Evolutionary conservation across 75 land plant species (phyloP).

Genomic region (Azolla pinnata): DNA sequence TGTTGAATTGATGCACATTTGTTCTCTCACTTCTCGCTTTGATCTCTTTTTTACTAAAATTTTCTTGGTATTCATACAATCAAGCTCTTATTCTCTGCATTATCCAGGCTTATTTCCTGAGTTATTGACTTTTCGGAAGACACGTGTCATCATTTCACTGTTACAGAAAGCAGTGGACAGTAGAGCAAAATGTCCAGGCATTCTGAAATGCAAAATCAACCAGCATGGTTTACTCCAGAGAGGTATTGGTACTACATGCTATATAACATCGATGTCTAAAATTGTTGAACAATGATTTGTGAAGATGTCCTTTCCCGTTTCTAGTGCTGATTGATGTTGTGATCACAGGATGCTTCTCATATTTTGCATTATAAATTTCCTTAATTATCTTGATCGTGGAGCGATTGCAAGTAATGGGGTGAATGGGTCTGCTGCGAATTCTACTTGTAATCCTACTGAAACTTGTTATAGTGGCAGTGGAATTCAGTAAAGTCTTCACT

Average conservation of each 20-base stretch:
- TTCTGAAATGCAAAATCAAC: constrained; percentile 6
- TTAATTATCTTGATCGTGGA: constrained; percentile 94
- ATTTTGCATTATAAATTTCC: constrained; percentile 75
- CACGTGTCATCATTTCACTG: too few relatives aligned
- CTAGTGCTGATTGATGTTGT: neutral
- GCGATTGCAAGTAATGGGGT: constrained; percentile 97
- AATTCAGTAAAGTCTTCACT: constrained; percentile 63
- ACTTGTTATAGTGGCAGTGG: constrained; percentile 70
- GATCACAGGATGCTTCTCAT: constrained; percentile 66
- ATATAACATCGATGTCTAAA: neutral
- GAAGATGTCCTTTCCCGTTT: neutral
- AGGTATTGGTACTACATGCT: constrained; percentile 1
- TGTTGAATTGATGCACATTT: too few relatives aligned
- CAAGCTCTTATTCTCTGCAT: too few relatives aligned
- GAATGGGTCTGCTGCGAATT: constrained; percentile 53
- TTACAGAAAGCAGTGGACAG: too few relatives aligned
- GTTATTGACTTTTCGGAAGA: too few relatives aligned
- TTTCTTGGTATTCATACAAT: too few relatives aligned
- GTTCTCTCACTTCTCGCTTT: too few relatives aligned
- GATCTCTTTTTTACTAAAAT: too few relatives aligned
- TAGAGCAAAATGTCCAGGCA: too few relatives aligned
- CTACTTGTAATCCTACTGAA: constrained; percentile 49
- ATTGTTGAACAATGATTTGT: neutral
- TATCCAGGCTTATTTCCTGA: too few relatives aligned
- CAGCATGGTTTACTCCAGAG: constrained; percentile 18